These are phyloP conservation scores for Talaromyces sp. DNA, from an alignment of 2,329 filamentous ascomycete species.

Conservation along the genomic window DNA sequence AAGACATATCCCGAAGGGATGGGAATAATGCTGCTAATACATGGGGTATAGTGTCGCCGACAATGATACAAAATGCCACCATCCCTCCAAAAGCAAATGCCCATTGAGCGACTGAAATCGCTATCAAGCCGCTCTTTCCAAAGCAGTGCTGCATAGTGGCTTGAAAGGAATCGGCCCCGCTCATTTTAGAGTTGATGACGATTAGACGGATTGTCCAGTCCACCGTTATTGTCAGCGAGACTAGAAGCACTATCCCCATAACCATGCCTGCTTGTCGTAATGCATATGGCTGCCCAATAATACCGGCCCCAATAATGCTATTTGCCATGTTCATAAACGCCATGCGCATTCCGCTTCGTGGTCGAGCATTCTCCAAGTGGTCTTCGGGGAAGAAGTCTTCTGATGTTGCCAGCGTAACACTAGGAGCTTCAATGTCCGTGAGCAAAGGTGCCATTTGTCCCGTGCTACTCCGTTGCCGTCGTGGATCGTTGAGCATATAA, in stretches of 20 bases:
- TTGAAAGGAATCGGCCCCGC: conserved; percentile 89
- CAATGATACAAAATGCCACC: conserved; percentile 96
- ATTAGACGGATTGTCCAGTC: conserved; percentile 99
- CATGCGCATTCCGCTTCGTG: conserved; percentile 77
- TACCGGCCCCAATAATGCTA: conserved; percentile 79
- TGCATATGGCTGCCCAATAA: conserved; percentile 88
- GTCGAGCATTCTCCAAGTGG: conserved; percentile 58
- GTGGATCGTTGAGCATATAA: conserved; percentile 45
- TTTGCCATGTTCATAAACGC: conserved; percentile 99
- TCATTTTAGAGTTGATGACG: conserved; percentile 95
- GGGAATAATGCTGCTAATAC: conserved; percentile 82
- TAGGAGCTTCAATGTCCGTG: conserved; percentile 77
- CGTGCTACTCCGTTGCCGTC: conserved; percentile 32
- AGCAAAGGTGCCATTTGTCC: conserved; percentile 63
- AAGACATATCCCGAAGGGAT: conserved; percentile 62
- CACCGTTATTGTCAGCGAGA: conserved; percentile 73
- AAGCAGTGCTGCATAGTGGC: conserved; percentile 95
- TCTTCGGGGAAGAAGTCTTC: conserved; percentile 55
- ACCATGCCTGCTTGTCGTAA: conserved; percentile 84
- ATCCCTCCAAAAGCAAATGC: conserved; percentile 98
- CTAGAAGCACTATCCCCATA: conserved; percentile 70
- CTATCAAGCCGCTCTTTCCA: conserved; percentile 77
- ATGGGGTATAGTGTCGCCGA: conserved; percentile 92
- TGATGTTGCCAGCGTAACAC: conserved; percentile 62
- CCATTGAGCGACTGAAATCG: conserved; percentile 91